These are phyloP conservation scores for Fusarium penzigii DNA, from an alignment of 2,329 filamentous ascomycete genomes.

Conservation along the genomic window DNA sequence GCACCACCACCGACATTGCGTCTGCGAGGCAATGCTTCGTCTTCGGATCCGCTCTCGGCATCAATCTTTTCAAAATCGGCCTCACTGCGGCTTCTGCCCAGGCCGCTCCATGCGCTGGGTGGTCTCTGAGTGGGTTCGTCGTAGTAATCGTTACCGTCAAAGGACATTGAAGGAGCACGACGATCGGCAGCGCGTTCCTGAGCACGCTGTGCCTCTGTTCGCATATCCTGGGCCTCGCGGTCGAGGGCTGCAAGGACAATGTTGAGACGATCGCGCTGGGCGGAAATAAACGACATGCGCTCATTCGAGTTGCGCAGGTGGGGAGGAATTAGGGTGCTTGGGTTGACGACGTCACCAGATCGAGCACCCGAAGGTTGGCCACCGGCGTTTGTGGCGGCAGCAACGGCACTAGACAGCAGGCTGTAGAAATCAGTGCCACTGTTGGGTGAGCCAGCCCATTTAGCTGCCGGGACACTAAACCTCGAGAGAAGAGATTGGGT, in stretches of 20 bases:
- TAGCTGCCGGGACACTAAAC: constrained; percentile 77
- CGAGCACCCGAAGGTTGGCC: constrained; percentile 35
- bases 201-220: constrained; percentile 34
- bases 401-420: constrained; percentile 73
- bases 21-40: constrained; percentile 42
- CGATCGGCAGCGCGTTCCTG: constrained; percentile 23
- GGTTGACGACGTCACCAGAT: constrained; percentile 33
- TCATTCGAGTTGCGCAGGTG: constrained; percentile 63
- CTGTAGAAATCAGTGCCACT: constrained; percentile 70
- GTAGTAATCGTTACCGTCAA: constrained; percentile 31
- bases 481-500: constrained; percentile 80
- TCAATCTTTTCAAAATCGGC: constrained; percentile 89
- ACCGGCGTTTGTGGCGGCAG: constrained; percentile 55
- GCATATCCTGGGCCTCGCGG: constrained; percentile 68
- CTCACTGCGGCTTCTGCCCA: constrained; percentile 84
- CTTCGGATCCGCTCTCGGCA: constrained; percentile 66
- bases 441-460: constrained; percentile 52
- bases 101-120: constrained; percentile 49
- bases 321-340: constrained; percentile 69
- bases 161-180: constrained; percentile 23
- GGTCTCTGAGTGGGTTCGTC: constrained; percentile 42
- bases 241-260: constrained; percentile 77
- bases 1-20: constrained; percentile 29
- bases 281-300: constrained; percentile 74
- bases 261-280: constrained; percentile 76